Evolutionary conservation across 2,329 filamentous ascomycete species (phyloP), one percentile per base, ranked within the genome.

Genomic region (Hymenoscyphus repandus): DNA sequence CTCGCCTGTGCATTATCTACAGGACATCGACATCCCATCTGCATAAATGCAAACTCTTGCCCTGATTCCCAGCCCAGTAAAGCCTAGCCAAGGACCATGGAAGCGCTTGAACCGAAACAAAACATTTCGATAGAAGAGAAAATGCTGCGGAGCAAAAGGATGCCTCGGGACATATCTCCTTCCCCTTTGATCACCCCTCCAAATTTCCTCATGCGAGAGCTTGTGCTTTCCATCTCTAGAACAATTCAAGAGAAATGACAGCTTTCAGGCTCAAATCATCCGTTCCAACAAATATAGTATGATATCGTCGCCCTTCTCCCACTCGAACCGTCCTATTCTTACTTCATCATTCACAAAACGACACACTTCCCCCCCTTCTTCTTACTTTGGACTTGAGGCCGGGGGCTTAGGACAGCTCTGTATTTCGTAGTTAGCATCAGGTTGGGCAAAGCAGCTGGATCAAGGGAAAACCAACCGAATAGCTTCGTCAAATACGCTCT

Each of bases 401-500:
- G 75, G 51, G 86, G 85, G 71, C 84, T 87, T 55, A 90, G 74
- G 44, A 89, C 85, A 56, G 85, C 85, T 63, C 85, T 89, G 62
- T 12, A 42, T 54, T 56, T 50, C 65, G 56, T 60, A 47, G 37
- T 38, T 50, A 45, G 54, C 43, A 38, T 13, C 13, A 32, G 2
- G 12, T 20, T 5, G 33, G 22, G 7, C 11, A 39, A 41, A 32
- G 30, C 33, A 30, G 17, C 17, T 15, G 17, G 4, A 15, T n/a
- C n/a, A 40, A 48, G 17, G 32, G 34, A 43, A 6, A 36, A 73
- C 85, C 63, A 74, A 97, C 93, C 93, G 86, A 68, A 99, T 99
- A 32, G 93, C 93, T 73, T 96, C 92, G 67, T 99, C 93, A 68
- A 99, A 99, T 44, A 99, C 93, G 65, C 90, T 95, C 84, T 99